Evolutionary conservation across 345 rosid species (phyloP), one percentile per base, ranked within the genome.

Genomic region (Ricinus communis): DNA sequence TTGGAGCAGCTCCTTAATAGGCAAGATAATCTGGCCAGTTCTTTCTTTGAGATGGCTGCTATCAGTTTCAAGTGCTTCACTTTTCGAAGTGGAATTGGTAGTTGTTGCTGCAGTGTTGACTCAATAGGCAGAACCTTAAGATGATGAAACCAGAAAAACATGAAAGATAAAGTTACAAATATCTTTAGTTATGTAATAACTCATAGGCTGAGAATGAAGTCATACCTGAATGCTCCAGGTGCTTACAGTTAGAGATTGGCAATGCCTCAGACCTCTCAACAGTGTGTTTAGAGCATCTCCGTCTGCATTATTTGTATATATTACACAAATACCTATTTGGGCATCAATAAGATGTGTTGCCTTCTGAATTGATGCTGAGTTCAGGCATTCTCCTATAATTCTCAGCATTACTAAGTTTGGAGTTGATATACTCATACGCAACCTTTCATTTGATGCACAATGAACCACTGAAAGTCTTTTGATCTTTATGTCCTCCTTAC

Each of bases 171-270:
- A 53, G 38, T 36, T 40, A 61, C 30, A 22, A 8, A 55, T 47
- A 66, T 24, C 62, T 49, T 41, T 27, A 76, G 56, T 31, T 70
- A 6, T n/a, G 43, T 43, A 14, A 70, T 41, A 60, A 60, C 13
- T 14, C 24, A 31, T 19, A 50, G 58, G 40, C 47, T 66, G 66
- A 75, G 46, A 59, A 33, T 24, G 16, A 50, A 38, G 33, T 10
- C 15, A 22, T 70, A 70, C 75, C 68, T 65, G 75, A 38, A 76
- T 76, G 67, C 70, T 45, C 53, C 68, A 65, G n/a, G 45, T 58
- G 52, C 60, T 57, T 70, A 76, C 25, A 4, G 71, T 70, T 45
- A 76, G 50, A 60, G 70, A 36, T 61, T 2, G 63, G 25, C 68
- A 58, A 45, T 60, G 60, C 25, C 2, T 10, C 40, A 65, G 51